phyloP scores from a whole-genome alignment of 2,329 filamentous ascomycete species.

The Curvularia sp. region DNA sequence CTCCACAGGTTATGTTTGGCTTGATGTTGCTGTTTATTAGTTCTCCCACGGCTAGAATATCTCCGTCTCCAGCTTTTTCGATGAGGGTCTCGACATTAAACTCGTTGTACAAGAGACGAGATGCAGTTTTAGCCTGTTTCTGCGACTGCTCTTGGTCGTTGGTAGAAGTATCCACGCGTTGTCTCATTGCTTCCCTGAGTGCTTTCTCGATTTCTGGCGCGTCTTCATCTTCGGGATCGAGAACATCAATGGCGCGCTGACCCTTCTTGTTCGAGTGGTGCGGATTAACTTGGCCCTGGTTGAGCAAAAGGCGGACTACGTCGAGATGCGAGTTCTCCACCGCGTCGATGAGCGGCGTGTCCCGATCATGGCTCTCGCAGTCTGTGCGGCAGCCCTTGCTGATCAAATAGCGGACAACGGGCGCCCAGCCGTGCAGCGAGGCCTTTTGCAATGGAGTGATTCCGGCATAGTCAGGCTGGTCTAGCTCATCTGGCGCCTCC shows the following conservation, averaged over 20 bases:
- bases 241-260: conserved; percentile 86
- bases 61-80: conserved; percentile 58
- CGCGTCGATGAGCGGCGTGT: conserved; percentile 93
- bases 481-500: conserved; percentile 85
- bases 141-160: conserved; percentile 47
- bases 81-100: conserved; percentile 58
- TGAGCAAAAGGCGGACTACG: conserved; percentile 83
- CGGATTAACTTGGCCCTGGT: conserved; percentile 83
- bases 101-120: conserved; percentile 58
- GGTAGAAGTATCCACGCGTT: conserved; percentile 57
- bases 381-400: conserved; percentile 85
- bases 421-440: conserved; percentile 81
- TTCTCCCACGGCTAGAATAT: conserved; percentile 58
- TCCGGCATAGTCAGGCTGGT: conserved; percentile 91
- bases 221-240: conserved; percentile 77
- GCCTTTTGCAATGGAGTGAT: conserved; percentile 96
- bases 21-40: conserved; percentile 59
- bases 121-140: conserved; percentile 49
- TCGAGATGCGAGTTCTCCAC: conserved; percentile 93
- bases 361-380: conserved; percentile 75
- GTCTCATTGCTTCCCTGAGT: conserved; percentile 65
- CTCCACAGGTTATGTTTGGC: conserved; percentile 83
- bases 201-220: conserved; percentile 80
- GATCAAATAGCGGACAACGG: conserved; percentile 88
- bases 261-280: conserved; percentile 90